These are phyloP conservation scores for Erigeron canadensis DNA, from an alignment of 129 eudicot species.

Conservation along the genomic window DNA sequence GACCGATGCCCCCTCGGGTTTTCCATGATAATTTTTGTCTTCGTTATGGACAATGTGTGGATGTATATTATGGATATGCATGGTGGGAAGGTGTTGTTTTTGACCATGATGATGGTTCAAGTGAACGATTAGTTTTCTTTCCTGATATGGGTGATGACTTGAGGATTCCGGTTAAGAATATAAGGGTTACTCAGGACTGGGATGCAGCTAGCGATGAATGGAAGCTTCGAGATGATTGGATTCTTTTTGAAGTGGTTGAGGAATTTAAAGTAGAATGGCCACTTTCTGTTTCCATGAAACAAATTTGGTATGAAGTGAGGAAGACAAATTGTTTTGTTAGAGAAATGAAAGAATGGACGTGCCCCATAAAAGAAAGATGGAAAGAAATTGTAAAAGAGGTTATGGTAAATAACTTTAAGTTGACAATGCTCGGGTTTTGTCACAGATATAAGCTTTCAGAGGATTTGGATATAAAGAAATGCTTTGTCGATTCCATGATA, in stretches of 20 bases:
- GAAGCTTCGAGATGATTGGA: constrained; percentile 70
- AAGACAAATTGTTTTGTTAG: constrained; percentile 38
- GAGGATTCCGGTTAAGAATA: constrained; percentile 21
- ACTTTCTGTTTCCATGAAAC: constrained; percentile 54
- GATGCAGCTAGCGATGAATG: constrained; percentile 57
- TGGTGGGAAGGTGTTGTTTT: constrained; percentile 99
- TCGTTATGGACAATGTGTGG: constrained; percentile 80
- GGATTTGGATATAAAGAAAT: constrained; percentile 29
- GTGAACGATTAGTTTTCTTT: constrained; percentile 57
- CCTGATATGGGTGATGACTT: constrained; percentile 86
- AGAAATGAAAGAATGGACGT: constrained; percentile 69
- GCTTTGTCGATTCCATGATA: constrained; percentile 31
- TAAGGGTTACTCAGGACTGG: constrained; percentile 76
- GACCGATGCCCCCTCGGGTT: constrained; percentile 49
- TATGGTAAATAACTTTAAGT: constrained; percentile 38
- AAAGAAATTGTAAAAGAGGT: constrained; percentile 47
- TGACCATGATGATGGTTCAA: constrained; percentile 51
- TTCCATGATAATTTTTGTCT: constrained; percentile 16
- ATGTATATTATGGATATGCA: constrained; percentile 56
- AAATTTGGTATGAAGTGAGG: constrained; percentile 84
- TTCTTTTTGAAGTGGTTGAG: constrained; percentile 61
- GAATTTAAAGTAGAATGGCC: constrained; percentile 50
- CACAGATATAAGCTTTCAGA: constrained; percentile 18
- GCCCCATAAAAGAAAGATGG: constrained; percentile 48
- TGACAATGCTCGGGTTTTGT: constrained; percentile 41